A percentile compares a stretch with the other conserved stretches of the same genome.
Evolutionary conservation across 805 yeast genomes (phyloP).

Genomic region (Lipomyces anomalus): DNA sequence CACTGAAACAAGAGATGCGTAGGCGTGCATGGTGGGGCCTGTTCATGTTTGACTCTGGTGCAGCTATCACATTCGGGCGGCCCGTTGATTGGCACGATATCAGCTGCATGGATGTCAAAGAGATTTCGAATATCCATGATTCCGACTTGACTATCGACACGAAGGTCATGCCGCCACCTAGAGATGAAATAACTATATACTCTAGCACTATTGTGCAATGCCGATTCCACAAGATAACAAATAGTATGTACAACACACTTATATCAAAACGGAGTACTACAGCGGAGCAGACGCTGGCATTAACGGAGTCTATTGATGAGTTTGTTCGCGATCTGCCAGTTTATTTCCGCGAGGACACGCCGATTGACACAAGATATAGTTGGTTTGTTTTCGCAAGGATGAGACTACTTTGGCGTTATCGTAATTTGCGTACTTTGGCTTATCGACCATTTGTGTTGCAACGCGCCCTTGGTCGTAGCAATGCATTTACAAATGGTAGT

Average conservation of each 20-base stretch:
- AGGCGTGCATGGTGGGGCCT: slow-evolving; percentile 66
- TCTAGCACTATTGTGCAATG: slow-evolving; percentile 55
- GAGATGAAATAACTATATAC: slow-evolving; percentile 46
- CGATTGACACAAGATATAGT: slow-evolving; percentile 35
- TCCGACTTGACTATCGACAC: slow-evolving; percentile 32
- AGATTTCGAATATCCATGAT: slow-evolving; percentile 50
- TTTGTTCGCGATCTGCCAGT: slow-evolving; percentile 43
- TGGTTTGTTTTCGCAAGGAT: slow-evolving; percentile 53
- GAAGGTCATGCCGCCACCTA: slow-evolving; percentile 25
- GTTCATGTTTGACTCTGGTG: slow-evolving; percentile 57
- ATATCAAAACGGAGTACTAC: slow-evolving; percentile 46
- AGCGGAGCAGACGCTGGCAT: slow-evolving; percentile 45
- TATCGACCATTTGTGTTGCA: slow-evolving; percentile 56
- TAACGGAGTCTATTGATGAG: slow-evolving; percentile 41
- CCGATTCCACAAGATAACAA: slow-evolving; percentile 44
- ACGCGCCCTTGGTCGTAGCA: slow-evolving; percentile 36
- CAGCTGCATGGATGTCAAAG: slow-evolving; percentile 44
- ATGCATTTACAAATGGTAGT: slow-evolving; percentile 3
- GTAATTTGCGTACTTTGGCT: slow-evolving; percentile 49
- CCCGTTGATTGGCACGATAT: slow-evolving; percentile 50
- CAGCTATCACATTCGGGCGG: slow-evolving; percentile 59
- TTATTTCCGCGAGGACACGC: slow-evolving; percentile 42
- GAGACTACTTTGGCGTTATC: slow-evolving; percentile 54
- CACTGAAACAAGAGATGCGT: slow-evolving; percentile 48
- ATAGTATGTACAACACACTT: slow-evolving; percentile 45